Percentiles rank a stretch among this genome's conserved stretches.
phyloP scores from a whole-genome alignment of 352 stramenopile species.

The Pythium folliculosum region DNA sequence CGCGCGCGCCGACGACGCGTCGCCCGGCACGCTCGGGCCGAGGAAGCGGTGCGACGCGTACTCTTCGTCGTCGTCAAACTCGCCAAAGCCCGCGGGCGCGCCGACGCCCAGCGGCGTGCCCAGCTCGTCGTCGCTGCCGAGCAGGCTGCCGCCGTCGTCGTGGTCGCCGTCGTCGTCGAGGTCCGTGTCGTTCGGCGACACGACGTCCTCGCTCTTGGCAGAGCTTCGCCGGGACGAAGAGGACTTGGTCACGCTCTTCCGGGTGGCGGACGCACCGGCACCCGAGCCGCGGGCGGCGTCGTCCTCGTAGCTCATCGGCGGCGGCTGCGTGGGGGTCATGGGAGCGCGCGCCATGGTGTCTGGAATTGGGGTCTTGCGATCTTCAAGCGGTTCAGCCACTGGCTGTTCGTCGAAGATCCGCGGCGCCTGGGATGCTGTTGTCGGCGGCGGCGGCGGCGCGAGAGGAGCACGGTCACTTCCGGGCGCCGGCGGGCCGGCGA shows the following conservation, averaged over 20 bases:
- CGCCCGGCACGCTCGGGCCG: conserved; percentile 48
- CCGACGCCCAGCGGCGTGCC: conserved; percentile 61
- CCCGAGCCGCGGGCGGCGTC: background rate
- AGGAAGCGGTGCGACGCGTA: conserved; percentile 63
- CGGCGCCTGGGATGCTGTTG: background rate
- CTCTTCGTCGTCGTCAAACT: conserved; percentile 44
- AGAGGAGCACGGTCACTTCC: background rate
- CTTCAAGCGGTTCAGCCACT: conserved; percentile 8
- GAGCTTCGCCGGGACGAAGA: no score
- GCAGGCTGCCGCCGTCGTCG: conserved; percentile 12
- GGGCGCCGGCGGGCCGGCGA: no score
- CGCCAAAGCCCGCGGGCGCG: conserved; percentile 44
- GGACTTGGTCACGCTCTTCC: background rate
- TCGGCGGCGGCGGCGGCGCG: conserved; percentile 3
- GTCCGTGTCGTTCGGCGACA: conserved; percentile 29
- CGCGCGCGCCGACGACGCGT: conserved; percentile 41
- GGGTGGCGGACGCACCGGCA: no score
- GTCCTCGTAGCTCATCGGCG: conserved; percentile 7
- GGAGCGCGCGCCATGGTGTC: conserved; percentile 15
- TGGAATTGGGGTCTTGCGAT: background rate
- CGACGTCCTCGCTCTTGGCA: conserved; percentile 6
- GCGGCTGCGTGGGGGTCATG: conserved; percentile 19
- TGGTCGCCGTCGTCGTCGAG: conserved; percentile 33
- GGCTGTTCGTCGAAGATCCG: conserved; percentile 1
- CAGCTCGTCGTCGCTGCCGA: conserved; percentile 43